Evolutionary conservation across 2,329 filamentous ascomycete species (phyloP).

Genomic region (Epichloe amarillans): DNA sequence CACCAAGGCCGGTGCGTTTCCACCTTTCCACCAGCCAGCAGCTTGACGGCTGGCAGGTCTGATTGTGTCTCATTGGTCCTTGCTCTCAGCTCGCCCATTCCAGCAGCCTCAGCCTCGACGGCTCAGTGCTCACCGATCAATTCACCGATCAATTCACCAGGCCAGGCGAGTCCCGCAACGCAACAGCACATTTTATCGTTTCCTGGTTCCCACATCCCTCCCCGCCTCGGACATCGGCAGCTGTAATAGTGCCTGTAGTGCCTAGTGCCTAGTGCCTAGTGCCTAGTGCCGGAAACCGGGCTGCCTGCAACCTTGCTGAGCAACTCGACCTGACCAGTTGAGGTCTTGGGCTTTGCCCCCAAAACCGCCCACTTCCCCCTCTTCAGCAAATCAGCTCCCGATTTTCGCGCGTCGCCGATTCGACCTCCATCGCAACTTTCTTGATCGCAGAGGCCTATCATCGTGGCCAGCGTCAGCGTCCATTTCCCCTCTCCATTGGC

Average conservation of each 20-base stretch:
- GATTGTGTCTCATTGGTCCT: background rate
- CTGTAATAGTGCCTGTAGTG: background rate
- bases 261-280: background rate
- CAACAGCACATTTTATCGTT: background rate
- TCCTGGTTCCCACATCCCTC: background rate
- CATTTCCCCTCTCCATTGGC: conserved; percentile 33
- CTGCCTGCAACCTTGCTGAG: conserved; percentile 1
- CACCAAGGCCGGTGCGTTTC: background rate
- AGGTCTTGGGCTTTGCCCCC: conserved; percentile 6
- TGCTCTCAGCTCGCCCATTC: background rate
- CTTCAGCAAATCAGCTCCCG: conserved; percentile 38
- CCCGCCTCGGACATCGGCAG: conserved; percentile 7
- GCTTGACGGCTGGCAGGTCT: background rate
- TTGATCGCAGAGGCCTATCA: conserved; percentile 39
- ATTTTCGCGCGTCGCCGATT: conserved; percentile 20
- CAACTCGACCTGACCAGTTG: conserved; percentile 1
- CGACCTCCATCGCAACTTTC: conserved; percentile 21
- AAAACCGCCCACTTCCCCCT: conserved; percentile 10
- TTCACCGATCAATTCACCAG: background rate
- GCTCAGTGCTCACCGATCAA: background rate
- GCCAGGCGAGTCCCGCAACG: background rate
- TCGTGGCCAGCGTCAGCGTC: conserved; percentile 29
- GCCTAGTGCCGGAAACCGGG: conserved; percentile 2
- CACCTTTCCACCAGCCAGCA: background rate
- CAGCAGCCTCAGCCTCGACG: background rate